Base-by-base conservation (phyloP, 768 basidiomycete species). In the Leccinum subgranulosum region DNA sequence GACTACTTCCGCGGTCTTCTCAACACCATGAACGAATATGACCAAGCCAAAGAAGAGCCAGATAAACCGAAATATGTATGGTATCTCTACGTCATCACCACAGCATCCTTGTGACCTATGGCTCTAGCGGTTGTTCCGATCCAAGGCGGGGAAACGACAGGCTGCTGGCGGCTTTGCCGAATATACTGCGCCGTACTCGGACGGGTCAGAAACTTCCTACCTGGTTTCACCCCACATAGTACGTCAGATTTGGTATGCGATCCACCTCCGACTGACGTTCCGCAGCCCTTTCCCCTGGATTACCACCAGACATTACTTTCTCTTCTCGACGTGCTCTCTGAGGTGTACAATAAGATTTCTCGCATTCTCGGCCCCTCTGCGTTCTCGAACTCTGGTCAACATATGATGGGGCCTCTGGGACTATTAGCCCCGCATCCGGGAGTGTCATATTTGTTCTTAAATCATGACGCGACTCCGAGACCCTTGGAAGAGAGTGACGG, bases 301-400 rank as follows among this genome's bases (percentile, higher is more conserved):
- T 95, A 96, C 68, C 87, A 91, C 62, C 89, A 95, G 73, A 90
- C 90, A 10, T 82, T 94, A 34, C 83, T 93, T 53, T 92, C 93
- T 33, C 84, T 94, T 27, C 85, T 94, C 53, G 94, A 95, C 68
- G 88, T 95, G 49, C 81, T 95, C 41, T 90, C 90, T 17, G 92
- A 94, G 67, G 84, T 92, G 29, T 96, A 95, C 76, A 86, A 90
- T 73, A 93, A 92, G 73, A 88, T 96, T 41, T 82, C 83, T 9
- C 85, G 85, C 66, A 83, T 92, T 52, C 84, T 96, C 23, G 92
- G 92, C 0, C 88, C 92, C 4, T 91, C 90, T 0, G 86, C 87
- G 0, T 87, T 92, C 66, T 79, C 86, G 6, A 81, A 83, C 60
- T 75, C 84, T 17, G 84, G 84, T 54, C 81, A 87, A 52, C 86